Base-by-base conservation (phyloP, 441 rosid species). In the Eutrema salsugineum region DNA sequence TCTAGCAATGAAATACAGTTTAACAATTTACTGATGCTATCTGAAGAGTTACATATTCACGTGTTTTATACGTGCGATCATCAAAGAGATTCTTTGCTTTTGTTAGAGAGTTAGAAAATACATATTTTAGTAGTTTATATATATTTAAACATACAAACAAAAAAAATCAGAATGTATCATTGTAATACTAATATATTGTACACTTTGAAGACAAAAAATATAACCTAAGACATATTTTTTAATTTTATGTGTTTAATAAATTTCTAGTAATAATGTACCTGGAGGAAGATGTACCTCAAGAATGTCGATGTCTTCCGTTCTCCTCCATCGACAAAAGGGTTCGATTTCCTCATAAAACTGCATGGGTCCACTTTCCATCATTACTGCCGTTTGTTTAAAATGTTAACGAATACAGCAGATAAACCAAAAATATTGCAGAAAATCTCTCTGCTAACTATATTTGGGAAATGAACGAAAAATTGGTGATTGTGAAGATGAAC, bases 241-340 rank as follows among this genome's bases (percentile, higher is more conserved):
- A 46, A 15, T 2, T 24, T 60, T 24, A 40, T 10, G 43, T 17
- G 54, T 54, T 12, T 19, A 38, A 70, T 63, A 63, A 32, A 11
- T 14, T 9, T 19, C 4, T 32, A 28, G 5, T 57, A 39, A 15
- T 27, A 5, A 43, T 11, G 20, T 68, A 82, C 88, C 84, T 47
- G 59, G 38, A 51, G 80, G 75, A 30, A 77, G 67, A 53, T 77
- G 70, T 60, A 84, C 60, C 67, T 84, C 80, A 39, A 84, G 67
- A 32, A 68, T 39, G 33, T 75, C 81, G 5, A 30, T 3, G 5
- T 72, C 40, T 77, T 78, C 74, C 1, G 55, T 79, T 64, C 51
- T 47, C 49, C 3, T 65, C 86, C 86, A 80, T 53, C 78, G 70
- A 70, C 84, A 82, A 12, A 63, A 68, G 33, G 87, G 85, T 67